Conservation (phyloP, 225 moss, liverwort and hornwort genomes). For the Physcomitrellopsis africana region DNA sequence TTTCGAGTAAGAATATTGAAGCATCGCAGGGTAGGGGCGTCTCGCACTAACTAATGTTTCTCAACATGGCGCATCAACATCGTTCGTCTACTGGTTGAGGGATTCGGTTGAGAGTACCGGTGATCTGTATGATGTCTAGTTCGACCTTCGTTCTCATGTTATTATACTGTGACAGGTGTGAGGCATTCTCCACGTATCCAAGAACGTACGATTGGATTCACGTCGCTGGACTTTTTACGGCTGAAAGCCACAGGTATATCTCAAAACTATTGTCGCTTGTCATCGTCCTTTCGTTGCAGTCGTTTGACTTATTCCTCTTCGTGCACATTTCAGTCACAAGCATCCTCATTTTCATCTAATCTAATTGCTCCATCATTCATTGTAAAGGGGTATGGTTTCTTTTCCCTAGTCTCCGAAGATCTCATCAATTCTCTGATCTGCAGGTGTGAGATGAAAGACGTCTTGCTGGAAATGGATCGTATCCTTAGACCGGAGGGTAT, state of each 20-base stretch:
- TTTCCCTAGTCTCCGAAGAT: not conserved
- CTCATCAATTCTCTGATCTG: constrained; percentile 21
- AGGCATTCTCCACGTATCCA: constrained; percentile 84
- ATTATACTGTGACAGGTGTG: constrained; percentile 60
- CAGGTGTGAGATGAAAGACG: constrained; percentile 95
- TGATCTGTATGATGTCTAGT: not conserved
- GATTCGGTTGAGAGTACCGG: not conserved
- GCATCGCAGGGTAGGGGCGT: no score
- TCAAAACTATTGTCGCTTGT: not conserved
- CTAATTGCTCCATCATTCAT: not conserved
- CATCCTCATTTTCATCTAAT: not conserved
- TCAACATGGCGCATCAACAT: no score
- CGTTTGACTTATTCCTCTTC: no score
- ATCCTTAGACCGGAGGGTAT: constrained; percentile 81
- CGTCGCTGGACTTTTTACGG: constrained; percentile 63
- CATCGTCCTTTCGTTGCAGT: not conserved
- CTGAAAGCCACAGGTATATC: constrained; percentile 80
- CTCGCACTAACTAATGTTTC: no score
- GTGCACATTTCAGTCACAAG: not conserved
- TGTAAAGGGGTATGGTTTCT: no score
- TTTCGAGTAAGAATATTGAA: not conserved
- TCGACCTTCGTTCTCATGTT: not conserved
- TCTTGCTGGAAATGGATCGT: constrained; percentile 91
- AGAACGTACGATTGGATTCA: constrained; percentile 79
- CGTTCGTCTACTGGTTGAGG: not conserved